Conservation (phyloP, 73 alveolate genomes). For the Paramecium biaurelia region DNA sequence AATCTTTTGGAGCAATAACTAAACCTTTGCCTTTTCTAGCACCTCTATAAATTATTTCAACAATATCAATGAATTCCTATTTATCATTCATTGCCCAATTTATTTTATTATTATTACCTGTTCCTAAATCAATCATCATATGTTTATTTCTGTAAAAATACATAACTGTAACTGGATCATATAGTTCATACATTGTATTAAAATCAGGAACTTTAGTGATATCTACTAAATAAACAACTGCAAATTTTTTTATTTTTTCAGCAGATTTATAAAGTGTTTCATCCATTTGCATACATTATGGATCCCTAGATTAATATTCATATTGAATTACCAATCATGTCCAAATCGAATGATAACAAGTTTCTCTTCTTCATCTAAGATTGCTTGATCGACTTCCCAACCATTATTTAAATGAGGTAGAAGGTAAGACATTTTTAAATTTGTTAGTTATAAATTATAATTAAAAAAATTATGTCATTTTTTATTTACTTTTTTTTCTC, state of each 20-base stretch:
- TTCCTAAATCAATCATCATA: slow-evolving; percentile 99
- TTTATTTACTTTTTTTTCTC: slow-evolving; percentile 3
- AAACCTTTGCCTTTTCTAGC: slow-evolving; percentile 98
- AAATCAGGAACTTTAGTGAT: slow-evolving; percentile 98
- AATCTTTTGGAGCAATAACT: slow-evolving; percentile 92
- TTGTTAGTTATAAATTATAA: slow-evolving; percentile 2
- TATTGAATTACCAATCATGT: slow-evolving; percentile 78
- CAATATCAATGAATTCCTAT: slow-evolving; percentile 95
- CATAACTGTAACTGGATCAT: slow-evolving; percentile 99
- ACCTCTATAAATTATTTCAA: slow-evolving; percentile 93
- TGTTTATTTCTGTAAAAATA: slow-evolving; percentile 98
- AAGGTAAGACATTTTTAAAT: slow-evolving; percentile 92
- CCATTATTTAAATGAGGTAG: slow-evolving; percentile 99
- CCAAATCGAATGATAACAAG: slow-evolving; percentile 98
- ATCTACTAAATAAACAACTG: slow-evolving; percentile 97
- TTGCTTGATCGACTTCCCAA: slow-evolving; percentile 99
- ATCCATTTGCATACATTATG: slow-evolving; percentile 98
- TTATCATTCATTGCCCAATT: slow-evolving; percentile 98
- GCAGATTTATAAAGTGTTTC: slow-evolving; percentile 94
- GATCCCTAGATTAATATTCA: slow-evolving; percentile 60
- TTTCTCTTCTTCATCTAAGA: slow-evolving; percentile 94
- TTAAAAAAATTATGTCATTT: not conserved
- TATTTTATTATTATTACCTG: slow-evolving; percentile 98
- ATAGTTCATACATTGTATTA: slow-evolving; percentile 98
- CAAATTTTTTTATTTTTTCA: slow-evolving; percentile 92